phyloP scores from a whole-genome alignment of 371 early-diverging fungal species.

The Rhizopus sp. region DNA sequence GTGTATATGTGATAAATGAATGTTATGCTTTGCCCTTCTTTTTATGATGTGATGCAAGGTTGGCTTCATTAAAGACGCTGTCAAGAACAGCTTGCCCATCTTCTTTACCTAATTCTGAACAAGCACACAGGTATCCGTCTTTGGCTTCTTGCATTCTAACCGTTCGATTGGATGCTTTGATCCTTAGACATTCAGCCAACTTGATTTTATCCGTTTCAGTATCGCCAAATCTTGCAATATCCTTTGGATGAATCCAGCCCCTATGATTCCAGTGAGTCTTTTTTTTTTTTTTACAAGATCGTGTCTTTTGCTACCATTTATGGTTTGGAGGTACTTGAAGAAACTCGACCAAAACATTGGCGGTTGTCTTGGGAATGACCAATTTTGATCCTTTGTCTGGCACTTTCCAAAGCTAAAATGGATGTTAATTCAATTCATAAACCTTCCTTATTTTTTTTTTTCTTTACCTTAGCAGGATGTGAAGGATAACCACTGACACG shows the following conservation, averaged over 20 bases:
- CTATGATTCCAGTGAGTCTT: slow-evolving; percentile 11
- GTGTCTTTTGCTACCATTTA: slow-evolving; percentile 27
- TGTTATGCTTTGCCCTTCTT: neutral
- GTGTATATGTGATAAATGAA: neutral
- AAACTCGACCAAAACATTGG: slow-evolving; percentile 22
- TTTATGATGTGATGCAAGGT: neutral
- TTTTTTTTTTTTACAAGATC: neutral
- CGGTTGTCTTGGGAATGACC: slow-evolving; percentile 7
- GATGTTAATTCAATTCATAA: neutral
- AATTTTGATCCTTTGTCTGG: slow-evolving; percentile 8
- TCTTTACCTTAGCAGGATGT: slow-evolving; percentile 48
- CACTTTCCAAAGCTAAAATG: slow-evolving; percentile 8
- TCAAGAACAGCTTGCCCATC: slow-evolving; percentile 11
- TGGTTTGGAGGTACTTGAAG: slow-evolving; percentile 30
- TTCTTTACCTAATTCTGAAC: slow-evolving; percentile 23
- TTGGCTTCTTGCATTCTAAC: slow-evolving; percentile 38
- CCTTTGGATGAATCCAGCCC: slow-evolving; percentile 44
- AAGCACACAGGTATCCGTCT: slow-evolving; percentile 41
- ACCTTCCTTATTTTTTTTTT: neutral
- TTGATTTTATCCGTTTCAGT: slow-evolving; percentile 30
- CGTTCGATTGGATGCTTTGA: slow-evolving; percentile 22
- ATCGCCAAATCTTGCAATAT: slow-evolving; percentile 38
- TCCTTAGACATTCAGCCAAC: slow-evolving; percentile 27
- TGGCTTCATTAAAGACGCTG: slow-evolving; percentile 2
- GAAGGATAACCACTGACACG: slow-evolving; percentile 47